phyloP scores from a whole-genome alignment of 768 basidiomycete species.

The Asterophora parasitica region DNA sequence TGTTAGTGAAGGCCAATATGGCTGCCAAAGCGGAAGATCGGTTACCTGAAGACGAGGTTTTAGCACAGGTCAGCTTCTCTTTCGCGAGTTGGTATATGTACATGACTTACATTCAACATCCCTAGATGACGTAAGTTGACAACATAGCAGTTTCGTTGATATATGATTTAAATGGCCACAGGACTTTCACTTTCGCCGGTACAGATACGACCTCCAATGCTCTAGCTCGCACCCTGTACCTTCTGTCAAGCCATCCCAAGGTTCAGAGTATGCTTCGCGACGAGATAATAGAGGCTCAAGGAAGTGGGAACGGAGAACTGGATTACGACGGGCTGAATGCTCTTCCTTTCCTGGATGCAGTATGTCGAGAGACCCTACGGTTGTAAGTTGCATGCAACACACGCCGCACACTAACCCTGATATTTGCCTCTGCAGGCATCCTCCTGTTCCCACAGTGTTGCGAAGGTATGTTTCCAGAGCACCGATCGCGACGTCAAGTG shows the following conservation, averaged over 20 bases:
- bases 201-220: constrained; percentile 31
- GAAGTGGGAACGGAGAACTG: constrained; percentile 20
- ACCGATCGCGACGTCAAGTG: too few relatives aligned
- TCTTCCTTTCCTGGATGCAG: constrained; percentile 33
- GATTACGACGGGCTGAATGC: constrained; percentile 32
- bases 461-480: constrained; percentile 11
- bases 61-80: constrained; percentile 19
- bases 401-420: background rate
- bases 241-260: constrained; percentile 18
- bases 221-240: constrained; percentile 23
- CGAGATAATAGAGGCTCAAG: constrained; percentile 27
- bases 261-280: constrained; percentile 27
- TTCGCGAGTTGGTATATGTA: background rate
- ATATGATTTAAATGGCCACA: background rate
- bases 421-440: constrained; percentile 13
- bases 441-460: constrained; percentile 15
- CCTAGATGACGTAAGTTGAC: constrained; percentile 14
- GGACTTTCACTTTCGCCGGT: constrained; percentile 21
- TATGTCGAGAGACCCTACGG: constrained; percentile 36
- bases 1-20: constrained; percentile 13
- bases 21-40: constrained; percentile 10
- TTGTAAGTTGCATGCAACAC: constrained; percentile 24
- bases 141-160: background rate
- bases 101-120: background rate
- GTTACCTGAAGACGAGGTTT: constrained; percentile 23